These are phyloP conservation scores for Eucalyptus rudis DNA, from an alignment of 345 rosid species.

Conservation along the genomic window DNA sequence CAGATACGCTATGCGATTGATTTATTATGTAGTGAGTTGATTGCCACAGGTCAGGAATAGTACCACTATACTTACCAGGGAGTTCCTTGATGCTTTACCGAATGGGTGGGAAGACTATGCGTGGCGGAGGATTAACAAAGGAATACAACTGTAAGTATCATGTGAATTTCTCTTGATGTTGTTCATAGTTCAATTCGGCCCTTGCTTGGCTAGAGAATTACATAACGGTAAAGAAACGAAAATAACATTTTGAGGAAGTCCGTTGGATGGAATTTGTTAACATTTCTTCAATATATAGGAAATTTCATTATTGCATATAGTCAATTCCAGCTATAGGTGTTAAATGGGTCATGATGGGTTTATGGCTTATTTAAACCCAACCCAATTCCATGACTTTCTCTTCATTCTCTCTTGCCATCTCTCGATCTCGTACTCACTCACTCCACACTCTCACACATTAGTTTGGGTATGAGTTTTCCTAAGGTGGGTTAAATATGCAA, in stretches of 20 bases:
- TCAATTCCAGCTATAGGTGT: neutral
- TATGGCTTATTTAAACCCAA: no score
- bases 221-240: neutral
- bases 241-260: neutral
- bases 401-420: neutral
- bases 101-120: slow-evolving; percentile 98
- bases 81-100: slow-evolving; percentile 81
- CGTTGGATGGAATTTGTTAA: neutral
- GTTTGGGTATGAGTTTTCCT: neutral
- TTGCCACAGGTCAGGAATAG: slow-evolving; percentile 79
- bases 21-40: slow-evolving; percentile 30
- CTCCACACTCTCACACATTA: neutral
- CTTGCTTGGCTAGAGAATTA: neutral
- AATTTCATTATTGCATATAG: neutral
- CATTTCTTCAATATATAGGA: neutral
- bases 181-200: neutral
- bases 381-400: neutral
- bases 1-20: neutral
- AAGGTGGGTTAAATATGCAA: neutral
- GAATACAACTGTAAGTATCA: slow-evolving; percentile 64
- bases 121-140: slow-evolving; percentile 93
- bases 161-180: neutral
- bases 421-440: neutral
- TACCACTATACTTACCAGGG: slow-evolving; percentile 84
- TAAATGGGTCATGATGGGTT: no score